Percentiles rank a stretch among this genome's conserved stretches.
These are phyloP conservation scores for Sclerotinia borealis DNA, from an alignment of 2,329 filamentous ascomycete genomes.

Conservation along the genomic window DNA sequence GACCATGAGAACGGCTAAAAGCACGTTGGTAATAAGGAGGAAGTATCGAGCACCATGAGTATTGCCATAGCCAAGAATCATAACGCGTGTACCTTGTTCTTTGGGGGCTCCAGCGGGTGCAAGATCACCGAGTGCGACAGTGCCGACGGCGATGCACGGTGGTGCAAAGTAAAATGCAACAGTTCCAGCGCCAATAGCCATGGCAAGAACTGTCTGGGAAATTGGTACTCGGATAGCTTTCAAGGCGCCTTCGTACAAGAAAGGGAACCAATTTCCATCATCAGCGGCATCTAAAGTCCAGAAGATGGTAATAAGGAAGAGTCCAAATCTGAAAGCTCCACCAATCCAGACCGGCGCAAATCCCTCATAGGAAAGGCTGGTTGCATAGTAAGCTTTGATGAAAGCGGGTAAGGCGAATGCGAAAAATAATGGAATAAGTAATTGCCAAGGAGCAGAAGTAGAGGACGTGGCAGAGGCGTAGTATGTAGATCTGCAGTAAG, in stretches of 20 bases:
- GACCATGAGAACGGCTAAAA: constrained; percentile 69
- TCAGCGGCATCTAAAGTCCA: constrained; percentile 89
- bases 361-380: constrained; percentile 83
- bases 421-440: constrained; percentile 71
- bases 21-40: constrained; percentile 72
- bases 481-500: constrained; percentile 90
- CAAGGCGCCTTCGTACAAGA: constrained; percentile 50
- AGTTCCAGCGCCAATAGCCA: constrained; percentile 77
- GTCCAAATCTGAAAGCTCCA: constrained; percentile 66
- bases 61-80: constrained; percentile 86
- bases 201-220: constrained; percentile 72
- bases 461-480: constrained; percentile 89
- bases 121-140: constrained; percentile 27
- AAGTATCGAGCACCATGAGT: constrained; percentile 88
- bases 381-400: constrained; percentile 71
- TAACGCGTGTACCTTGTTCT: constrained; percentile 51
- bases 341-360: constrained; percentile 81
- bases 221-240: constrained; percentile 71
- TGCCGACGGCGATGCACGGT: constrained; percentile 71
- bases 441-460: constrained; percentile 86
- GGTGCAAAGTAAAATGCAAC: constrained; percentile 81
- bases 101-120: constrained; percentile 20
- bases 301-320: constrained; percentile 72
- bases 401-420: constrained; percentile 66
- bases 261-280: constrained; percentile 72